Evolutionary conservation across 1,139 yeast species (phyloP).

Genomic region (Lizanozyma gosingica): DNA sequence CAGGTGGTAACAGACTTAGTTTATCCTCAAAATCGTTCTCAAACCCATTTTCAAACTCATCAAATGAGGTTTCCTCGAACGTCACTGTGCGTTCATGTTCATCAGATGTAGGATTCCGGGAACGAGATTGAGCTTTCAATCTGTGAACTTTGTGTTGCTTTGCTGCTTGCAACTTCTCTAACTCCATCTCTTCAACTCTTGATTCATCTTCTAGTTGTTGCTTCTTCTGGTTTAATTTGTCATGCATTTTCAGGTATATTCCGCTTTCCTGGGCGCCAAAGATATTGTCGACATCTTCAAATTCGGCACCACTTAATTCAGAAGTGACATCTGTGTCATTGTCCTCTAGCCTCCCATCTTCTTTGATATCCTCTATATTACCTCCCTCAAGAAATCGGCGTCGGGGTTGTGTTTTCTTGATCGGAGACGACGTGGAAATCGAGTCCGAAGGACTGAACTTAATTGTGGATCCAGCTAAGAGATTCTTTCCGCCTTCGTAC

Average conservation of each 20-base stretch:
- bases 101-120: not conserved
- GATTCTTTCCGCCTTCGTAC: not conserved
- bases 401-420: not conserved
- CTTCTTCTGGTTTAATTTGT: conserved; percentile 1
- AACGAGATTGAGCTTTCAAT: not conserved
- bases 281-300: conserved; percentile 32
- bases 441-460: not conserved
- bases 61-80: conserved; percentile 11
- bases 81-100: conserved; percentile 9
- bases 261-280: conserved; percentile 34
- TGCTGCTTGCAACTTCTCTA: conserved; percentile 11
- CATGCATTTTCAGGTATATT: conserved; percentile 12
- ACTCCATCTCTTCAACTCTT: conserved; percentile 18
- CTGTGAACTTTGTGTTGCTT: conserved; percentile 3
- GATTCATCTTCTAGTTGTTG: conserved; percentile 8
- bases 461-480: not conserved
- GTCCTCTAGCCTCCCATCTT: conserved; percentile 4
- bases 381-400: not conserved
- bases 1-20: not conserved
- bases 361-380: not conserved
- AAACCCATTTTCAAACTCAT: conserved; percentile 31
- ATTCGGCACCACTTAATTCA: conserved; percentile 32
- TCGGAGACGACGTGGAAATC: not conserved
- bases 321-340: conserved; percentile 35
- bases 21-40: conserved; percentile 10